A percentile compares a stretch with the other conserved stretches of the same genome.
phyloP scores from a whole-genome alignment of 306 rosid species.

The Vigna radiata region DNA sequence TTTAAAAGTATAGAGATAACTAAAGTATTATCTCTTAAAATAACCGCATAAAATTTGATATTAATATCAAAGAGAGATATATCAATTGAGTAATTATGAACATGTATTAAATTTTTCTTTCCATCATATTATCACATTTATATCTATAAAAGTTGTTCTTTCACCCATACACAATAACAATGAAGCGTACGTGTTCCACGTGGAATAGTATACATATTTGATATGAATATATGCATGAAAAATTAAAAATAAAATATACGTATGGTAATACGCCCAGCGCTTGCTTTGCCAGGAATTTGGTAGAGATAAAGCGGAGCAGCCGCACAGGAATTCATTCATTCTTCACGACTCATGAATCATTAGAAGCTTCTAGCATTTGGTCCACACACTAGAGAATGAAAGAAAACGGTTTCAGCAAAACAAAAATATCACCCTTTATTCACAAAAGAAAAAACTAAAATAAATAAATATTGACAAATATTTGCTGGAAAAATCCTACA shows the following conservation, averaged over 20 bases:
- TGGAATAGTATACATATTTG: not conserved
- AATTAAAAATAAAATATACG: not conserved
- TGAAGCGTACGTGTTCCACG: not conserved
- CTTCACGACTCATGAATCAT: conserved; percentile 14
- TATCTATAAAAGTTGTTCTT: not conserved
- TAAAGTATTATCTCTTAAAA: not conserved
- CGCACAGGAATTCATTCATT: conserved; percentile 6
- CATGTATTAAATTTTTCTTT: not conserved
- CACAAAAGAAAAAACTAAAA: not conserved
- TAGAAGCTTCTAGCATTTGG: conserved; percentile 25
- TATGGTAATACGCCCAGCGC: not conserved
- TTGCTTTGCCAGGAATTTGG: conserved; percentile 7
- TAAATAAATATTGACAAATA: conserved; percentile 39
- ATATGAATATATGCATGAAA: not conserved
- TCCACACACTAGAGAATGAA: not conserved
- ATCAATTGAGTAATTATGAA: not conserved
- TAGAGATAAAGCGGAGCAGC: conserved; percentile 3
- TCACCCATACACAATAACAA: not conserved
- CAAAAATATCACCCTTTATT: conserved; percentile 28
- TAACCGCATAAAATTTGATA: not conserved
- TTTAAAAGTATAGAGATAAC: not conserved
- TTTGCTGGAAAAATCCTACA: conserved; percentile 30
- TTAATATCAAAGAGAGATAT: not conserved
- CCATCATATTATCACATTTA: not conserved
- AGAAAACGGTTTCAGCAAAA: conserved; percentile 25